These are phyloP conservation scores for Trichothecium sympodiale DNA, from an alignment of 2,329 filamentous ascomycete species.

Conservation along the genomic window DNA sequence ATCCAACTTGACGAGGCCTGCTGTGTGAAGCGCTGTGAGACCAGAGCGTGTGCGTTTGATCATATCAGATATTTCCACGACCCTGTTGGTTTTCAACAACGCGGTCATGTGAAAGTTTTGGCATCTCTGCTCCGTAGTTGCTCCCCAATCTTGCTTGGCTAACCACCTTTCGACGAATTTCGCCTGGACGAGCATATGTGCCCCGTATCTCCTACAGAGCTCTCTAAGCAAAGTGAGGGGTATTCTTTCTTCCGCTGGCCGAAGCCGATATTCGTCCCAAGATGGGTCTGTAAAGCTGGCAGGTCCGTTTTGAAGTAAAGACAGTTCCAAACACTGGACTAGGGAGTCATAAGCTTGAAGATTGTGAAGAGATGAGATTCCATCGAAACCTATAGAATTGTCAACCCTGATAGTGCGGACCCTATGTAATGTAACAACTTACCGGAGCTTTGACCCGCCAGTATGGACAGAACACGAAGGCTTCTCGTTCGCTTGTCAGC, in stretches of 20 bases:
- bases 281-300: conserved; percentile 41
- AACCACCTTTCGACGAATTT: conserved; percentile 64
- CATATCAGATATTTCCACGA: conserved; percentile 39
- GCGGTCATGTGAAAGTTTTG: conserved; percentile 43
- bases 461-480: conserved; percentile 43
- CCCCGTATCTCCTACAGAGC: conserved; percentile 48
- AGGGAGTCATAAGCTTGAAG: conserved; percentile 42
- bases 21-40: conserved; percentile 37
- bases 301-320: conserved; percentile 36
- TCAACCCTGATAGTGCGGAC: conserved; percentile 6
- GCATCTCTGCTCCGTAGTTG: conserved; percentile 37
- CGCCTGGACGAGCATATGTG: conserved; percentile 47
- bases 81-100: conserved; percentile 36
- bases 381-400: conserved; percentile 18
- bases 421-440: conserved; percentile 4
- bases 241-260: conserved; percentile 50
- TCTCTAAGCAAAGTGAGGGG: conserved; percentile 46
- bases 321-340: conserved; percentile 48
- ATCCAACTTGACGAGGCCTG: conserved; percentile 26
- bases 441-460: conserved; percentile 31
- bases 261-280: conserved; percentile 53
- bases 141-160: conserved; percentile 60
- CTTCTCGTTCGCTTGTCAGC: conserved; percentile 48
- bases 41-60: conserved; percentile 40
- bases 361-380: conserved; percentile 36